Conservation (phyloP, 1,284 basidiomycete species). For the Cryptococcus hybrid region DNA sequence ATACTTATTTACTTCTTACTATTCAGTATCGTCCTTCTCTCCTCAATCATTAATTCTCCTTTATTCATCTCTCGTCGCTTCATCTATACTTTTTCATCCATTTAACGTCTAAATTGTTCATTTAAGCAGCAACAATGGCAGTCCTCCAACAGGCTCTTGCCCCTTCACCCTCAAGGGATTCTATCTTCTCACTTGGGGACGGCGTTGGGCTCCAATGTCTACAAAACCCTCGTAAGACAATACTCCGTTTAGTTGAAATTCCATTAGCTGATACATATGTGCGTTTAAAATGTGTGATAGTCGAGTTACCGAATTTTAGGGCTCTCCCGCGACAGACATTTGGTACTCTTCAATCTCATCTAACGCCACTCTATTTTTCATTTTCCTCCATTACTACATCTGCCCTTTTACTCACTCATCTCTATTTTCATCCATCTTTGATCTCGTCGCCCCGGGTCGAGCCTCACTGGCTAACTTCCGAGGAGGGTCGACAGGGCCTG, state of each 20-base stretch:
- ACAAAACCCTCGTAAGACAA: conserved; percentile 41
- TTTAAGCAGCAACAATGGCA: conserved; percentile 18
- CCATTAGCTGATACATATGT: background rate
- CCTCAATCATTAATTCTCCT: no score
- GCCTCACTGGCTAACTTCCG: conserved; percentile 52
- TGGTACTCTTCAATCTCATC: conserved; percentile 68
- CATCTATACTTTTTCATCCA: background rate
- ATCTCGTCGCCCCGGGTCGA: conserved; percentile 46
- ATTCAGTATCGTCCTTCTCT: background rate
- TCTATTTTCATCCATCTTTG: conserved; percentile 63
- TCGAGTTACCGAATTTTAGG: conserved; percentile 25
- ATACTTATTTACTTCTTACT: background rate
- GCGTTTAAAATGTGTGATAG: conserved; percentile 18
- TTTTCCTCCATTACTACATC: conserved; percentile 60
- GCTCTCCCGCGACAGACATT: conserved; percentile 63
- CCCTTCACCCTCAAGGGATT: conserved; percentile 48
- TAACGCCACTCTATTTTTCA: conserved; percentile 72
- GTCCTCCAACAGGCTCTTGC: conserved; percentile 31
- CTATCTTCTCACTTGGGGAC: conserved; percentile 50
- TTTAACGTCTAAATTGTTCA: background rate
- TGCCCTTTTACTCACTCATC: conserved; percentile 62
- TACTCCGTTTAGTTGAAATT: background rate
- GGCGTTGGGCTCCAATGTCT: conserved; percentile 46
- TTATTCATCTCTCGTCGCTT: background rate
- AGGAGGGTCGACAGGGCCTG: conserved; percentile 70